Percentiles rank a stretch among this genome's conserved stretches.
These are phyloP conservation scores for Xylariaceae sp. DNA, from an alignment of 2,329 filamentous ascomycete genomes.

Conservation along the genomic window DNA sequence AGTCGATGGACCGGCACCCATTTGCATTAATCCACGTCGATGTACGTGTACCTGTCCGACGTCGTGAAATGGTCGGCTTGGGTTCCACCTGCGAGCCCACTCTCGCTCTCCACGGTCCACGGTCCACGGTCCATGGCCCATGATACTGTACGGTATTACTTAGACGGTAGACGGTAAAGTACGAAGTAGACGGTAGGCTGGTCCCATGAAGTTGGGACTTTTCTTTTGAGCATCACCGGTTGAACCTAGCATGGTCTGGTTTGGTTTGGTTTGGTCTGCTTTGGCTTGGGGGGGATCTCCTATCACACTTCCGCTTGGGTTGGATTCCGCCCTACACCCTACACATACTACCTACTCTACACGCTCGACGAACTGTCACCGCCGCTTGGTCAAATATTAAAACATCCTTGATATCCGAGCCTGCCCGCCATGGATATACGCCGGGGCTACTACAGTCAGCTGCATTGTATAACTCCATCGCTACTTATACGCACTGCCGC, in stretches of 20 bases:
- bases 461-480: conserved; percentile 18
- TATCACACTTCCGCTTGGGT: conserved; percentile 27
- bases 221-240: conserved; percentile 31
- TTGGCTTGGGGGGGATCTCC: conserved; percentile 24
- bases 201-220: conserved; percentile 29
- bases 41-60: conserved; percentile 17
- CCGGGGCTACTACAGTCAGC: conserved; percentile 11
- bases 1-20: conserved; percentile 23
- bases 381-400: conserved; percentile 32
- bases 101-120: too few species aligned
- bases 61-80: conserved; percentile 18
- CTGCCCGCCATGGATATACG: conserved; percentile 26
- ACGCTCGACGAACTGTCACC: conserved; percentile 26
- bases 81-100: conserved; percentile 28
- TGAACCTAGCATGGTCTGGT: conserved; percentile 30
- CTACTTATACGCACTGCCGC: conserved; percentile 20
- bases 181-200: conserved; percentile 3
- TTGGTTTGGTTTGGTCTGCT: neutral
- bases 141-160: conserved; percentile 19
- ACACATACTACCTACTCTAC: too few species aligned
- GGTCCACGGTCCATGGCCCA: conserved; percentile 19
- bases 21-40: conserved; percentile 28
- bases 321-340: conserved; percentile 27
- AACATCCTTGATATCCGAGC: conserved; percentile 32
- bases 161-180: too few species aligned